Conservation (phyloP, 208 protist species). For the Wallacemonas sp. region DNA sequence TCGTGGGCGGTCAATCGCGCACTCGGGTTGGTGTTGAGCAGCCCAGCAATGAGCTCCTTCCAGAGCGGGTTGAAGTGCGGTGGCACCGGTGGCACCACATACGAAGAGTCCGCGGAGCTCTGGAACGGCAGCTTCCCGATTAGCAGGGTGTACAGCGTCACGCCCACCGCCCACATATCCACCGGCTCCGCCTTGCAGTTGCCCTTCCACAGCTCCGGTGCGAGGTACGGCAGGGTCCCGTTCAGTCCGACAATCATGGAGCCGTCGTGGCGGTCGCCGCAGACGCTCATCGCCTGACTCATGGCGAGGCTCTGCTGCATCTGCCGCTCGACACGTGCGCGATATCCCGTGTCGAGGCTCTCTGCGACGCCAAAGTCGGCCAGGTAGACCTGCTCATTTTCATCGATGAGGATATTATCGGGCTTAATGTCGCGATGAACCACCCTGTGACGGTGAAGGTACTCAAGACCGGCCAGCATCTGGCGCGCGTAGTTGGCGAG, state of each 20-base stretch:
- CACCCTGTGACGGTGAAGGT: conserved; percentile 72
- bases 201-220: conserved; percentile 61
- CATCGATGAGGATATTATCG: conserved; percentile 79
- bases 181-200: conserved; percentile 64
- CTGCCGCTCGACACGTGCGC: conserved; percentile 36
- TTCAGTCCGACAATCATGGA: conserved; percentile 51
- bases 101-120: conserved; percentile 55
- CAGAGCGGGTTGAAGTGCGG: conserved; percentile 29
- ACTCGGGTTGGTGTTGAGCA: conserved; percentile 76
- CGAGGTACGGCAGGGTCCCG: conserved; percentile 78
- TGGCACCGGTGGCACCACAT: conserved; percentile 32
- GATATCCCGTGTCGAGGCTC: conserved; percentile 42
- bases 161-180: conserved; percentile 89
- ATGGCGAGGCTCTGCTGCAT: conserved; percentile 55
- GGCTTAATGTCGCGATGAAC: conserved; percentile 90
- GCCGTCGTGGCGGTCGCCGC: conserved; percentile 22
- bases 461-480: conserved; percentile 55
- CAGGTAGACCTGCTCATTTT: conserved; percentile 52
- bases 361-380: conserved; percentile 87
- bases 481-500: conserved; percentile 50
- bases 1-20: conserved; percentile 45
- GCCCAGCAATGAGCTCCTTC: conserved; percentile 51
- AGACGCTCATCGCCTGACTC: conserved; percentile 37
- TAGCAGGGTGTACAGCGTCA: conserved; percentile 90
- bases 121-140: conserved; percentile 92